A percentile compares a stretch with the other conserved stretches of the same genome.
Conservation (phyloP, 2,329 filamentous ascomycete genomes). For the Fusarium fujikuroi region DNA sequence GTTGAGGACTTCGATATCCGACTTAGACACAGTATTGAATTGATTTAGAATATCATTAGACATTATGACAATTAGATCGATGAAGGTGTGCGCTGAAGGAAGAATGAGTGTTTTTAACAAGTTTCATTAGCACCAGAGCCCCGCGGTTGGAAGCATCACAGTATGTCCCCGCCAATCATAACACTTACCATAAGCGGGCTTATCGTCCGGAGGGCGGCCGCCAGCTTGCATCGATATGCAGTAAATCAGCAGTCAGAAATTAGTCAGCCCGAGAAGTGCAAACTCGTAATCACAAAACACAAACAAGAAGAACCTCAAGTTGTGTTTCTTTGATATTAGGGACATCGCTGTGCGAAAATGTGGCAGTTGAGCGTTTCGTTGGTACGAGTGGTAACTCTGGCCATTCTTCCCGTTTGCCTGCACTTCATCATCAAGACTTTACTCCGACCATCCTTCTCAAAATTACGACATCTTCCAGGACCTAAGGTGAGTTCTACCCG, state of each 20-base stretch:
- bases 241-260: background rate
- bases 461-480: background rate
- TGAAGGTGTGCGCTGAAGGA: background rate
- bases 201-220: fast-evolving
- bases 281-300: fast-evolving
- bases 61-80: background rate
- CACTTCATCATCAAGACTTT: background rate
- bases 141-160: background rate
- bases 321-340: fast-evolving
- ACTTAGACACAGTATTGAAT: background rate
- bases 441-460: background rate
- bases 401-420: background rate
- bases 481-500: background rate
- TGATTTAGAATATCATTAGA: fast-evolving
- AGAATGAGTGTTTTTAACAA: background rate
- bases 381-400: background rate
- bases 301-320: too few relatives aligned
- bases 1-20: background rate
- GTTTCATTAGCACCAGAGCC: background rate
- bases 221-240: background rate
- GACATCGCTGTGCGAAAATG: fast-evolving
- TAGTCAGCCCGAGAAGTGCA: background rate
- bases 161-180: background rate
- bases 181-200: background rate
- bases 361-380: background rate